Conservation (phyloP, 2,329 filamentous ascomycete species). For the Hyphodiscus sp. region DNA sequence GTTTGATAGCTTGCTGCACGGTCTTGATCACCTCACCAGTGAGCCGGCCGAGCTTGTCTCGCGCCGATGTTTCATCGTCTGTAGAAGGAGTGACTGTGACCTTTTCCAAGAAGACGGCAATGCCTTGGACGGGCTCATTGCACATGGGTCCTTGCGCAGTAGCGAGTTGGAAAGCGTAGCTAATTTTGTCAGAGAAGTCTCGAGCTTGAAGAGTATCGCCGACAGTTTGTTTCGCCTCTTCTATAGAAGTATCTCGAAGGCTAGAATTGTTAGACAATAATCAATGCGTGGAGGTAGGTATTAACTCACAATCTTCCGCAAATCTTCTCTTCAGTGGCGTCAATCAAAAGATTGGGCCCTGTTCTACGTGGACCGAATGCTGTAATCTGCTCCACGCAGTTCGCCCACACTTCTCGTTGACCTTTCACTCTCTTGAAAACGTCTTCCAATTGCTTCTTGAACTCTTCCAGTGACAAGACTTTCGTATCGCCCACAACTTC, state of each 20-base stretch:
- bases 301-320: constrained; percentile 61
- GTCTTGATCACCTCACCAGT: constrained; percentile 92
- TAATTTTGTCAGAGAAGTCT: constrained; percentile 83
- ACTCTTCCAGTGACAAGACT: constrained; percentile 64
- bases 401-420: constrained; percentile 70
- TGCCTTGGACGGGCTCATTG: constrained; percentile 85
- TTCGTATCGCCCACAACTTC: constrained; percentile 53
- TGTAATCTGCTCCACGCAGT: constrained; percentile 71
- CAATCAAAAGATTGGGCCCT: constrained; percentile 85
- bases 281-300: not conserved
- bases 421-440: constrained; percentile 67
- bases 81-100: constrained; percentile 53
- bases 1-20: constrained; percentile 73
- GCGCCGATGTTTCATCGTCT: constrained; percentile 46
- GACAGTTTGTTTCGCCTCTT: constrained; percentile 30
- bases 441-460: constrained; percentile 64
- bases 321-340: constrained; percentile 65
- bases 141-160: constrained; percentile 86
- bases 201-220: constrained; percentile 49
- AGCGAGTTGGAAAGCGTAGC: constrained; percentile 89
- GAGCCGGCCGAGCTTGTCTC: constrained; percentile 67
- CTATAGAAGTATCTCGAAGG: constrained; percentile 21
- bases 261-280: constrained; percentile 18
- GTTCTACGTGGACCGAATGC: constrained; percentile 81
- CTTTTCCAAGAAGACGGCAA: constrained; percentile 85